These are phyloP conservation scores for Fereydounia khargensis DNA, from an alignment of 1,284 basidiomycete species.

Conservation along the genomic window DNA sequence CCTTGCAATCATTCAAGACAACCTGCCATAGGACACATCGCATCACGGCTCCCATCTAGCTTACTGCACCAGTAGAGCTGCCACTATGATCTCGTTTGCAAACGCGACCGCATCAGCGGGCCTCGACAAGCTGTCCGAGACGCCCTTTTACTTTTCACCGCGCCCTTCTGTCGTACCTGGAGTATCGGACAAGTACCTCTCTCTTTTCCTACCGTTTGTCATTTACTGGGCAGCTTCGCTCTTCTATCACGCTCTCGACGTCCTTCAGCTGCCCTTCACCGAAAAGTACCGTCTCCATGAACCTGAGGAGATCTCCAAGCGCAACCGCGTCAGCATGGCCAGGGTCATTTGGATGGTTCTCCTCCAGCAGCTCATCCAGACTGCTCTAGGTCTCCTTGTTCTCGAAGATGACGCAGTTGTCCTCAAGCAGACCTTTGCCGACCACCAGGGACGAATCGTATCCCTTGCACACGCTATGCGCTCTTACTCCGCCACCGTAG, in stretches of 20 bases:
- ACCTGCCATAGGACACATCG: too few species aligned
- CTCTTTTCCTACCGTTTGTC: conserved; percentile 72
- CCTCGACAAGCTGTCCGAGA: conserved; percentile 27
- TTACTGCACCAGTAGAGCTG: neutral
- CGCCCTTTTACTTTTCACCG: conserved; percentile 62
- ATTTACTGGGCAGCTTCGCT: conserved; percentile 85
- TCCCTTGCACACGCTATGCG: conserved; percentile 13
- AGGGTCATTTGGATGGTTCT: conserved; percentile 78
- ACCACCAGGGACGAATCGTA: conserved; percentile 61
- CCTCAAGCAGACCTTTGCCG: conserved; percentile 50
- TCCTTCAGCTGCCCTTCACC: conserved; percentile 69
- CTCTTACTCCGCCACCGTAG: conserved; percentile 3
- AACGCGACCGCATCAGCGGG: conserved; percentile 17
- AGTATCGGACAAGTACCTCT: conserved; percentile 72
- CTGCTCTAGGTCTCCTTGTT: conserved; percentile 70
- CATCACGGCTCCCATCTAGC: neutral
- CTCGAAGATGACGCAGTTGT: conserved; percentile 63
- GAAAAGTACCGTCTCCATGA: conserved; percentile 86
- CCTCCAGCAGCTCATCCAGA: conserved; percentile 83
- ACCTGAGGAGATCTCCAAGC: conserved; percentile 71
- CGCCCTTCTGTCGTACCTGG: conserved; percentile 64
- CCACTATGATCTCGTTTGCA: conserved; percentile 12
- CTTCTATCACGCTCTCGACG: conserved; percentile 78
- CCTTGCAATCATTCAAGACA: too few species aligned
- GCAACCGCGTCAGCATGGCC: conserved; percentile 72